phyloP scores from a whole-genome alignment of 148 eudicot genomes.

The Rheum nobile region DNA sequence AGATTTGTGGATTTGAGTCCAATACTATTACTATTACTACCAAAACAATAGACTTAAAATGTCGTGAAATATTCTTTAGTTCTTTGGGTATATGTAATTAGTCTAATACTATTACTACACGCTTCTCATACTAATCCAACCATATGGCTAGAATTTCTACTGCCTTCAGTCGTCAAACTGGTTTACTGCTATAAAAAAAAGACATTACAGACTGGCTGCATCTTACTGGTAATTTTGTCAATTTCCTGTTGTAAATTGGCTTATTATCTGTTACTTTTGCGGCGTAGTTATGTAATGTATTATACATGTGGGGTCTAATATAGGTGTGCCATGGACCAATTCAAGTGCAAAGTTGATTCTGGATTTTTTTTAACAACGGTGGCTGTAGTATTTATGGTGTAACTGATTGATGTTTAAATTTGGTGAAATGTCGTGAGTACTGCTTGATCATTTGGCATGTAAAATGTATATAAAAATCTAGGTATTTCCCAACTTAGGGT shows the following conservation, averaged over 20 bases:
- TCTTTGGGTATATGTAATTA: background rate
- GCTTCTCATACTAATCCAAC: background rate
- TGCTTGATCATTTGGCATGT: background rate
- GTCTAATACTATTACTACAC: background rate
- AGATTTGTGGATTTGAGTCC: no score
- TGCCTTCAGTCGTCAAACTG: background rate
- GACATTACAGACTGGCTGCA: background rate
- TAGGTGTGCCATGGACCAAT: background rate
- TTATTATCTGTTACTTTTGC: background rate
- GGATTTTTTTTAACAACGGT: background rate
- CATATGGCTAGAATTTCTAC: background rate
- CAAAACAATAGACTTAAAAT: no score
- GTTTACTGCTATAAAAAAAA: background rate
- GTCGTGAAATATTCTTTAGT: background rate
- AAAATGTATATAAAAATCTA: background rate
- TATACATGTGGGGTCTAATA: background rate
- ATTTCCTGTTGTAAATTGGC: slow-evolving; percentile 1
- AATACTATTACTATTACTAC: no score
- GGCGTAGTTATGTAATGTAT: background rate
- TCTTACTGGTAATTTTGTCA: slow-evolving; percentile 1
- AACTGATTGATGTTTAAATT: background rate
- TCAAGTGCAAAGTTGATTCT: background rate
- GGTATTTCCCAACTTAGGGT: background rate
- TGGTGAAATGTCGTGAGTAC: background rate
- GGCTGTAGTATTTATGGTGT: slow-evolving; percentile 1